Evolutionary conservation across 371 early-diverging fungal species (phyloP), one percentile per base, ranked within the genome.

Genomic region (Chytridium lagenaria): DNA sequence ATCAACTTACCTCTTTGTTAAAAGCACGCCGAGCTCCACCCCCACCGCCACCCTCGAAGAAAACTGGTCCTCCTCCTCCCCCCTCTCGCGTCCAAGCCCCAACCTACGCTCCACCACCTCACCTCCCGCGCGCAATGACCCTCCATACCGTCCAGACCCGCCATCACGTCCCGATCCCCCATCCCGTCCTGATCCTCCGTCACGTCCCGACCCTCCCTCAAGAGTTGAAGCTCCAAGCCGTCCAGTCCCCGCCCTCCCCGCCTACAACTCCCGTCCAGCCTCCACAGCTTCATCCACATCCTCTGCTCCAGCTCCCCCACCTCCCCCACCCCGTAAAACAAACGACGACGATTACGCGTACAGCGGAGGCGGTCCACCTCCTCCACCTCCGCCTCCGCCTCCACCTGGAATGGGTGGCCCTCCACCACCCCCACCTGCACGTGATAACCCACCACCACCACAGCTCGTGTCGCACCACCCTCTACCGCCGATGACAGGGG

Each of bases 21-120:
- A 36, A 30, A 78, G 65, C 73, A 12, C 73, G 76, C 1, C 65
- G 80, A 26, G 69, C 75, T 10, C 80, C 80, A 23, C 80, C 80
- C 16, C 80, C 80, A 1, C 77, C 80, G 16, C 80, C 80, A 0
- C 77, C 80, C 0, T 75, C 77, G 1, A 66, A 75, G 36, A 59
- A 59, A 10, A 30, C 31, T 55, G 55, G 16, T 59, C 74, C 1
- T 68, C 68, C 36, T 3, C 74, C 68, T 12, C 75, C 75, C 22
- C 68, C 76, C 10, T 72, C 71, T 26, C 76, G 72, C 10, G 49
- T 36, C 15, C 49, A 72, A 33, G 57, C 37, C 40, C 76, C 71
- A 38, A 57, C 65, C 33, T 44, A 61, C 16, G 61, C 1, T 63
- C 73, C 36, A 2, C 74, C 68, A 19, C 75, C 75, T n/a, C 68